These are phyloP conservation scores for Aspergillus sp. DNA, from an alignment of 2,329 filamentous ascomycete genomes.

Conservation along the genomic window DNA sequence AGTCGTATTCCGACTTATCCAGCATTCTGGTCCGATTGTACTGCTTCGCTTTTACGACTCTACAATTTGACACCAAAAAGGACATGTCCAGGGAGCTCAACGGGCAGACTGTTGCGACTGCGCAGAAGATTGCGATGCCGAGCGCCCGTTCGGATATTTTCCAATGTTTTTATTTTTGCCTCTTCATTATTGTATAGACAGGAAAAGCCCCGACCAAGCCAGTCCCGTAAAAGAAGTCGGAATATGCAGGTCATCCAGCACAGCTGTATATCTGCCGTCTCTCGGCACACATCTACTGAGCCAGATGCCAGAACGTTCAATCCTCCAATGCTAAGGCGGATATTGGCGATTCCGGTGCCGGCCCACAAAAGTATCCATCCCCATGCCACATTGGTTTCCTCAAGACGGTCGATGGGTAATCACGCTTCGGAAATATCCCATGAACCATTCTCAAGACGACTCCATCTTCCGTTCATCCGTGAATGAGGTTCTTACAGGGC, in stretches of 20 bases:
- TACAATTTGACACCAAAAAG: background rate
- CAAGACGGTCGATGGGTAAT: constrained; percentile 29
- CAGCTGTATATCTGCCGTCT: constrained; percentile 16
- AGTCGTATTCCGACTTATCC: no score
- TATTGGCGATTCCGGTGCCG: constrained; percentile 27
- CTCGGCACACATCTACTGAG: constrained; percentile 20
- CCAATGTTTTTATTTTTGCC: constrained; percentile 38
- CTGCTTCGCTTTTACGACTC: background rate
- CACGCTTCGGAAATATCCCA: constrained; percentile 26
- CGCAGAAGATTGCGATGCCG: background rate
- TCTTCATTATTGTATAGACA: constrained; percentile 32
- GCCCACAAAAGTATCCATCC: constrained; percentile 32
- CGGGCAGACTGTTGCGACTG: background rate
- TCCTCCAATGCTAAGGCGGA: constrained; percentile 1
- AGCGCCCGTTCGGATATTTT: constrained; percentile 22
- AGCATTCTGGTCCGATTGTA: background rate
- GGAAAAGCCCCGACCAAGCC: constrained; percentile 31
- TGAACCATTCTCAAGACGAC: constrained; percentile 24
- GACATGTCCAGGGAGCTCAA: background rate
- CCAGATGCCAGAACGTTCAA: constrained; percentile 29
- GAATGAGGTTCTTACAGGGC: constrained; percentile 38
- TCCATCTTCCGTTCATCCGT: constrained; percentile 23
- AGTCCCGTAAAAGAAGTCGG: constrained; percentile 23
- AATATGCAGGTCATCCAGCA: constrained; percentile 33
- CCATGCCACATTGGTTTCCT: constrained; percentile 24